These are phyloP conservation scores for Auriscalpium orientale DNA, from an alignment of 768 basidiomycete genomes.

Conservation along the genomic window DNA sequence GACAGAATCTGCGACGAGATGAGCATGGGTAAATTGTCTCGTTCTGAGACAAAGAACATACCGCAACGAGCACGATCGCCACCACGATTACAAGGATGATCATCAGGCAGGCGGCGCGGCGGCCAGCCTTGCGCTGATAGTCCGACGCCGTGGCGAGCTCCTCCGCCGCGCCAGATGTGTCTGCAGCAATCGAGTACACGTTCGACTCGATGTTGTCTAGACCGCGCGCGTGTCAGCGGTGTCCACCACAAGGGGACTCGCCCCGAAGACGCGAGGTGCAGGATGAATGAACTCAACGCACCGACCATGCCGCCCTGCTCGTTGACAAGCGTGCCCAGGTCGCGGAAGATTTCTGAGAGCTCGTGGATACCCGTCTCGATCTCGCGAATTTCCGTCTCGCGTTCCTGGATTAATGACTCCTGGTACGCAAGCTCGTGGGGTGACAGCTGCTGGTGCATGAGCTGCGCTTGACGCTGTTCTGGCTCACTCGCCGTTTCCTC, in stretches of 20 bases:
- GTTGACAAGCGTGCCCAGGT: conserved; percentile 87
- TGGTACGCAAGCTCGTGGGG: conserved; percentile 93
- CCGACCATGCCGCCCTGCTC: conserved; percentile 95
- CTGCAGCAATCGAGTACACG: conserved; percentile 75
- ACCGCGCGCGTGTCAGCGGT: neutral
- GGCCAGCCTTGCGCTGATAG: conserved; percentile 91
- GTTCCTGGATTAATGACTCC: conserved; percentile 89
- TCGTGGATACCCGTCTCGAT: conserved; percentile 98
- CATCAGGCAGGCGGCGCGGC: conserved; percentile 84
- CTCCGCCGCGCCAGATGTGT: conserved; percentile 75
- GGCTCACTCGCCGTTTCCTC: conserved; percentile 28
- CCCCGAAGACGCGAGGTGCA: too few species aligned
- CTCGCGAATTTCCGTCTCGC: conserved; percentile 90
- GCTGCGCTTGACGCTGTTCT: conserved; percentile 61
- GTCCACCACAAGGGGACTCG: neutral
- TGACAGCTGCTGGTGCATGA: conserved; percentile 67
- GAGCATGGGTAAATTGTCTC: too few species aligned
- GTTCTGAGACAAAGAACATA: conserved; percentile 35
- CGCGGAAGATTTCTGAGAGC: conserved; percentile 91
- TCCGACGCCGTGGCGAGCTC: conserved; percentile 87
- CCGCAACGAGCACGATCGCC: conserved; percentile 85
- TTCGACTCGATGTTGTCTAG: conserved; percentile 94
- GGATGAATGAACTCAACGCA: conserved; percentile 30
- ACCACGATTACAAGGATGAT: conserved; percentile 81
- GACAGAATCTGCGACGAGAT: too few species aligned